phyloP scores from a whole-genome alignment of 106 monocot genomes.

The Phalaenopsis equestris region DNA sequence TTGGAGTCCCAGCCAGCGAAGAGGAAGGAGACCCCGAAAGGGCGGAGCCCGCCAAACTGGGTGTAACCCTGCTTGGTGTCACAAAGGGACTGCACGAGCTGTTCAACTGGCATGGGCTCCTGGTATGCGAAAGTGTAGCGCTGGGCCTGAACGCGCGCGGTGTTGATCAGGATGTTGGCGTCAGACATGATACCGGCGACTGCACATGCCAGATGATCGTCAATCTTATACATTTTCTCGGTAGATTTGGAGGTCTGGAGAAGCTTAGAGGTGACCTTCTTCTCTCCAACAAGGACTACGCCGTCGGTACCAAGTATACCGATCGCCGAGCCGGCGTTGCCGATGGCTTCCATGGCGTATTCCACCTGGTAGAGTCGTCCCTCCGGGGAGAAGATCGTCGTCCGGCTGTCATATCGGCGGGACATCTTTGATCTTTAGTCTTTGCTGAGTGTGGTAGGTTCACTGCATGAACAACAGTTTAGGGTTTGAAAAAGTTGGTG shows the following conservation, averaged over 20 bases:
- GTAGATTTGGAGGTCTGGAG: conserved; percentile 85
- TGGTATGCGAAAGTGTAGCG: conserved; percentile 79
- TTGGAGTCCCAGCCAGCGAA: conserved; percentile 87
- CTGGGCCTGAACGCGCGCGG: conserved; percentile 88
- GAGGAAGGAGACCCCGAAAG: conserved; percentile 81
- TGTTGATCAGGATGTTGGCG: conserved; percentile 94
- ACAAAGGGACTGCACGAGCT: conserved; percentile 85
- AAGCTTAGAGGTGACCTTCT: conserved; percentile 91
- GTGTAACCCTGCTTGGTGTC: conserved; percentile 96
- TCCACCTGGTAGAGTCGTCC: conserved; percentile 75
- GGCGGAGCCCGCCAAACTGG: conserved; percentile 85
- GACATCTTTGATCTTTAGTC: conserved; percentile 29
- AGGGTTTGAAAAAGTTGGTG: background rate
- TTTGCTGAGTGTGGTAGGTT: background rate
- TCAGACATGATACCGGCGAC: conserved; percentile 97
- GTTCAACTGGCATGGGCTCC: conserved; percentile 94
- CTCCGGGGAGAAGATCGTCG: conserved; percentile 73
- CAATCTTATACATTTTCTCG: conserved; percentile 95
- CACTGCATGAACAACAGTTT: background rate
- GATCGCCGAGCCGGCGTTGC: conserved; percentile 69
- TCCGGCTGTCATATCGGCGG: conserved; percentile 67
- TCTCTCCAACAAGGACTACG: conserved; percentile 65
- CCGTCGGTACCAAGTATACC: conserved; percentile 55
- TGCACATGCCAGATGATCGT: conserved; percentile 81
- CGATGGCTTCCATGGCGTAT: conserved; percentile 77